These are phyloP conservation scores for Alternaria consortialis DNA, from an alignment of 2,329 filamentous ascomycete species.

Conservation along the genomic window DNA sequence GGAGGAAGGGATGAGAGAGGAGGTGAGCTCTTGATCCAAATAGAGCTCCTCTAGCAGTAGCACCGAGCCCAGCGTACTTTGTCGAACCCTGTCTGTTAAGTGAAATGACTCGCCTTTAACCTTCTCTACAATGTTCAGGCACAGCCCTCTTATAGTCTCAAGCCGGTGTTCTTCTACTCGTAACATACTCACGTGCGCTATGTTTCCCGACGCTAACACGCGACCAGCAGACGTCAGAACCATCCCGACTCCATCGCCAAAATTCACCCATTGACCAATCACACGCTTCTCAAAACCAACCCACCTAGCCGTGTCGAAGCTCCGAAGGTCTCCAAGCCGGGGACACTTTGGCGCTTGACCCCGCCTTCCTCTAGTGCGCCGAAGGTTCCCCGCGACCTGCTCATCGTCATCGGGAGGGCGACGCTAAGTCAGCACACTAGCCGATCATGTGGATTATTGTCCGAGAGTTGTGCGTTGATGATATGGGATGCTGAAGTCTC, in stretches of 20 bases:
- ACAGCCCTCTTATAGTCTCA: constrained; percentile 10
- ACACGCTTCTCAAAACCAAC: constrained; percentile 3
- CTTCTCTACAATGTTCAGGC: neutral
- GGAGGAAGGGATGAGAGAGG: constrained; percentile 1
- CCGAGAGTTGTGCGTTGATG: constrained; percentile 14
- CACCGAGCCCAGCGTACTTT: constrained; percentile 4
- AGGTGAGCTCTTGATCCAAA: neutral
- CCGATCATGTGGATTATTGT: neutral
- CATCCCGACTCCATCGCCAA: constrained; percentile 1
- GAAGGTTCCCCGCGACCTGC: constrained; percentile 30
- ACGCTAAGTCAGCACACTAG: constrained; percentile 10
- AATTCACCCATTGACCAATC: constrained; percentile 23
- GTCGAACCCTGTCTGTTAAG: neutral
- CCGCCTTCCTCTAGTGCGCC: constrained; percentile 33
- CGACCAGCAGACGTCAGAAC: constrained; percentile 20
- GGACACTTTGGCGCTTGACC: constrained; percentile 16
- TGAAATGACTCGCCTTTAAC: neutral
- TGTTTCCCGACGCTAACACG: constrained; percentile 23
- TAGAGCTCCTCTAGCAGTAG: neutral
- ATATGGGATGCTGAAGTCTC: neutral
- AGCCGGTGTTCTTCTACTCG: neutral
- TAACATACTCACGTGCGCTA: constrained; percentile 3
- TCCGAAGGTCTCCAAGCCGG: constrained; percentile 22
- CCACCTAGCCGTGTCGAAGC: constrained; percentile 30
- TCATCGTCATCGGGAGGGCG: constrained; percentile 10